These are phyloP conservation scores for Starmerella cellae DNA, from an alignment of 805 yeast species.

Conservation along the genomic window DNA sequence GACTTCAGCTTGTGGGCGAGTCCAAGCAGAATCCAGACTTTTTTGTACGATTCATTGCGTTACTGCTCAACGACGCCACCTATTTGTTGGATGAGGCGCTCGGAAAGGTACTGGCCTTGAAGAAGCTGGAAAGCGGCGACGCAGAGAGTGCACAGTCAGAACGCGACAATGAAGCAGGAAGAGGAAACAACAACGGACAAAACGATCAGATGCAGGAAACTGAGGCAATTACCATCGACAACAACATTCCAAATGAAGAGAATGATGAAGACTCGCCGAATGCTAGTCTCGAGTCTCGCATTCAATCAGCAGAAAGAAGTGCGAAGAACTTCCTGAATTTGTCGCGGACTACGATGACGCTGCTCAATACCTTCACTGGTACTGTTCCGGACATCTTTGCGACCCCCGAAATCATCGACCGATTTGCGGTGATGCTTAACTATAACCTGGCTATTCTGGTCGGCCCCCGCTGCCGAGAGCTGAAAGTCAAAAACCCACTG, in stretches of 20 bases:
- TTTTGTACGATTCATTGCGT: conserved; percentile 81
- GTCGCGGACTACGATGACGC: conserved; percentile 65
- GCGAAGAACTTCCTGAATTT: conserved; percentile 74
- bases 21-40: conserved; percentile 61
- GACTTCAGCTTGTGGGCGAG: conserved; percentile 53
- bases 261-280: conserved; percentile 42
- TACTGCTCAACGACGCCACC: conserved; percentile 83
- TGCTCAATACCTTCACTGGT: conserved; percentile 68
- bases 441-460: conserved; percentile 84
- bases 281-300: conserved; percentile 28
- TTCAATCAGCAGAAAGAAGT: conserved; percentile 53
- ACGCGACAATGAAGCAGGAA: neutral
- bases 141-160: conserved; percentile 42
- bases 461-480: conserved; percentile 84
- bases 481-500: conserved; percentile 74
- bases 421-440: conserved; percentile 91
- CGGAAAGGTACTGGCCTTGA: conserved; percentile 64
- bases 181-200: neutral
- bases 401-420: conserved; percentile 78
- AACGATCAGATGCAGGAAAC: neutral
- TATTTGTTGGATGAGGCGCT: conserved; percentile 83
- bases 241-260: conserved; percentile 33
- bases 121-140: conserved; percentile 32
- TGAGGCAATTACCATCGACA: conserved; percentile 1
- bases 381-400: conserved; percentile 80